These are phyloP conservation scores for Colletotrichum salicis DNA, from an alignment of 2,329 filamentous ascomycete genomes.

Conservation along the genomic window DNA sequence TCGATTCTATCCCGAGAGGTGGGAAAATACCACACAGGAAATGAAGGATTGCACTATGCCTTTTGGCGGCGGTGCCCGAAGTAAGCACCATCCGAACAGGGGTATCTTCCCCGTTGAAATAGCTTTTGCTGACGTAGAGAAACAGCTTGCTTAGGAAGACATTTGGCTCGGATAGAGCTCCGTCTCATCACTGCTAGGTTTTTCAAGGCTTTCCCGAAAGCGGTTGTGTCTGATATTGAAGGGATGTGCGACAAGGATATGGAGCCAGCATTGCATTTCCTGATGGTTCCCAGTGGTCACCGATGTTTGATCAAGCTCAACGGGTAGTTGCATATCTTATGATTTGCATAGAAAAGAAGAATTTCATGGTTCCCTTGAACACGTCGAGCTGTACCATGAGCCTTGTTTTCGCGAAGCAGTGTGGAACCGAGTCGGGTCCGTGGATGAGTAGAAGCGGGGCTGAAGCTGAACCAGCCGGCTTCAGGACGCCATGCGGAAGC, in stretches of 20 bases:
- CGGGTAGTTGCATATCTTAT: background rate
- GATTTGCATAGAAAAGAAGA: background rate
- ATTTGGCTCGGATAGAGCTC: constrained; percentile 68
- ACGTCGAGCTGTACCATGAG: background rate
- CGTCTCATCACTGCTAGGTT: constrained; percentile 62
- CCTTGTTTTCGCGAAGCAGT: background rate
- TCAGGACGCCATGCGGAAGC: background rate
- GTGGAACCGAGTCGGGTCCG: background rate
- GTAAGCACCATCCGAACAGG: background rate
- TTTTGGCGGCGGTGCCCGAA: background rate
- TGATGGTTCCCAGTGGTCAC: constrained; percentile 45
- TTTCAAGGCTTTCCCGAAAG: constrained; percentile 58
- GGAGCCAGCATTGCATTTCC: constrained; percentile 46
- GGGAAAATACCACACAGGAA: constrained; percentile 37
- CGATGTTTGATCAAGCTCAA: constrained; percentile 43
- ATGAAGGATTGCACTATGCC: constrained; percentile 54
- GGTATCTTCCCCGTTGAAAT: fast-evolving
- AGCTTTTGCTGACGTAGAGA: background rate
- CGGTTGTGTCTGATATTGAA: constrained; percentile 41
- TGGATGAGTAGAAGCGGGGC: background rate
- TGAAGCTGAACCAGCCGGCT: background rate
- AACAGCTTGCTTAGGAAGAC: constrained; percentile 62
- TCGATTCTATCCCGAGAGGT: constrained; percentile 20
- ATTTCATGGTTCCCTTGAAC: background rate
- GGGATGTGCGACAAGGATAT: constrained; percentile 51